Evolutionary conservation across 371 early-diverging fungal genomes (phyloP), one percentile per base, ranked within the genome.

Genomic region (Funneliformis caledonium): DNA sequence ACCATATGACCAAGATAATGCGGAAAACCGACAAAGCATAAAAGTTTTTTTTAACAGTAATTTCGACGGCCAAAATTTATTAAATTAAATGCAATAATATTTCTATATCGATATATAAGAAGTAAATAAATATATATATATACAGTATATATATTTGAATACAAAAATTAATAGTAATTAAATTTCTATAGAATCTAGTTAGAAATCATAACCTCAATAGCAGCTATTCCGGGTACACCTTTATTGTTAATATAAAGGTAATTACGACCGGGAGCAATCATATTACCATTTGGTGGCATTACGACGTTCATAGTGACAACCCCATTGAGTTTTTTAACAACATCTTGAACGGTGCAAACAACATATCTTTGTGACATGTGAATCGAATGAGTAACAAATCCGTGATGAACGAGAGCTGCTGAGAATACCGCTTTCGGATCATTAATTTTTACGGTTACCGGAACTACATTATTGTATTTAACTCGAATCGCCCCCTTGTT

Each of bases 311-410:
- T 68, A 26, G 69, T 78, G 12, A 6, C 42, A 56, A 14, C 16
- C 22, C 67, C 50, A n/a, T 50, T 14, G 22, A 14, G 9, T 19
- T 12, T 11, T 48, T 1, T 42, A 45, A 19, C 22, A 47, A 64
- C 47, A 45, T 73, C 31, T 56, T 43, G 4, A 10, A 78, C 50
- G 1, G 8, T 12, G 9, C 33, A 50, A 64, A 2, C 14, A 8
- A 79, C 80, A 70, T 72, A 70, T 79, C 80, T 43, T 22, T 87
- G 87, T 70, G 85, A 85, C 87, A 89, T 87, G 59, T 88, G 88
- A 19, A 82, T 83, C 19, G 88, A 85, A 75, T 89, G 89, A 11
- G 89, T 89, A 31, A 83, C 83, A 56, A 88, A 86, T 19, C 87
- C 88, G 14, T 74, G 79, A 65, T 85, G 86, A 26, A 86, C 43